Evolutionary conservation across 306 rosid species (phyloP).

Genomic region (Pachyrhizus erosus): DNA sequence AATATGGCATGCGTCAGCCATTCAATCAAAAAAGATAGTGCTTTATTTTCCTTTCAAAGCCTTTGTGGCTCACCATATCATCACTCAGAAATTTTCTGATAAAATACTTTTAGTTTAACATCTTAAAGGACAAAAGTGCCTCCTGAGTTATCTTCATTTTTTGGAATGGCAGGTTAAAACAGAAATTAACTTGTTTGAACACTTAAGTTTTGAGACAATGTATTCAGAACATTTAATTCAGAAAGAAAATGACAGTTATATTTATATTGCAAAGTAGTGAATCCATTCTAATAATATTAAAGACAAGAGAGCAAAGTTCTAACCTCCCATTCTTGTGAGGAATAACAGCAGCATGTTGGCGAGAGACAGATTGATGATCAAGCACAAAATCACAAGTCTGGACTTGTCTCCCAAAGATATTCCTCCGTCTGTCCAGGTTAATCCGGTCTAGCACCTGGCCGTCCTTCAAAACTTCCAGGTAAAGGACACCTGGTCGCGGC

Average conservation of each 20-base stretch:
- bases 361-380: slow-evolving; percentile 96
- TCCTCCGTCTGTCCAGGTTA: slow-evolving; percentile 71
- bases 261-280: background rate
- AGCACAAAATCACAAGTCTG: slow-evolving; percentile 90
- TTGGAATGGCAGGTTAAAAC: background rate
- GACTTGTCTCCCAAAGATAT: slow-evolving; percentile 85
- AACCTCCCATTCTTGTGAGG: slow-evolving; percentile 99
- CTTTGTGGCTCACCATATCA: slow-evolving; percentile 15
- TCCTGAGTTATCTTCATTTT: slow-evolving; percentile 25
- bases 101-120: background rate
- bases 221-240: slow-evolving; percentile 7
- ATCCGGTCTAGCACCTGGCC: slow-evolving; percentile 81
- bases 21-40: background rate
- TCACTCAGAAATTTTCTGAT: slow-evolving; percentile 4
- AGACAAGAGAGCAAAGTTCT: slow-evolving; percentile 32
- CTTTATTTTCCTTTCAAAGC: slow-evolving; percentile 24
- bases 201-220: background rate
- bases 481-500: slow-evolving; percentile 87
- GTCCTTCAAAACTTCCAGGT: slow-evolving; percentile 86
- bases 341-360: slow-evolving; percentile 95
- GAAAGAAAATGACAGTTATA: background rate
- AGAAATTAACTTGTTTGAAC: slow-evolving; percentile 12
- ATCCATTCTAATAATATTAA: slow-evolving; percentile 28
- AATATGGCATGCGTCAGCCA: background rate
- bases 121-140: background rate